A percentile compares a stretch with the other conserved stretches of the same genome.
Conservation (phyloP, 1,284 basidiomycete genomes). For the Ceratobasidium sp. region DNA sequence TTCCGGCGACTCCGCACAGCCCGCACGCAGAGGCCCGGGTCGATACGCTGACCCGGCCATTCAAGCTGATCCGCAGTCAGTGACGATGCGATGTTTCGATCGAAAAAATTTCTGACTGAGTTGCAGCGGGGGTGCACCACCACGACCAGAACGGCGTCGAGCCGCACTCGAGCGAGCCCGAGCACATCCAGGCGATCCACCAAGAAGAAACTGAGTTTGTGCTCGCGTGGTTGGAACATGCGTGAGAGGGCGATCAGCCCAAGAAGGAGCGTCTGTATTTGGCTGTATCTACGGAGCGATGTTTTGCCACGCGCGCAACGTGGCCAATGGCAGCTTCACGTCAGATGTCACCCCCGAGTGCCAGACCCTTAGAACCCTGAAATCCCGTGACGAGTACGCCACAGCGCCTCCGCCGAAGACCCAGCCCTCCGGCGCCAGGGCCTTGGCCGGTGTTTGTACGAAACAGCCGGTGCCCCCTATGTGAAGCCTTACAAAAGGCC, state of each 20-base stretch:
- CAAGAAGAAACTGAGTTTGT: conserved; percentile 87
- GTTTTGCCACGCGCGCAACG: conserved; percentile 43
- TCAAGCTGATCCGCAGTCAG: conserved; percentile 90
- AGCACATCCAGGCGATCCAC: conserved; percentile 86
- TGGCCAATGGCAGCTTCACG: conserved; percentile 20
- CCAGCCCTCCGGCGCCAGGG: conserved; percentile 22
- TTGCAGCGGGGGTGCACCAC: conserved; percentile 85
- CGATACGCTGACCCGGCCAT: conserved; percentile 82
- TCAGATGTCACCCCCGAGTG: conserved; percentile 32
- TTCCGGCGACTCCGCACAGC: conserved; percentile 88
- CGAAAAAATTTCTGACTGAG: background rate
- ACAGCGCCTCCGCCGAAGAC: conserved; percentile 17
- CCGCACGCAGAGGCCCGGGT: conserved; percentile 76
- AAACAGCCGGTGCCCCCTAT: conserved; percentile 45
- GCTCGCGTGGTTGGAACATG: conserved; percentile 76
- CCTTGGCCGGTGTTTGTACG: conserved; percentile 39
- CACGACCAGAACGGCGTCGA: conserved; percentile 90
- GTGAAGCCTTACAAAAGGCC: conserved; percentile 44
- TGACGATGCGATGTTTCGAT: background rate
- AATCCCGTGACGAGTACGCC: conserved; percentile 23
- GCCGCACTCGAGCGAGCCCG: conserved; percentile 77
- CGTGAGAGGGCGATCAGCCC: conserved; percentile 36
- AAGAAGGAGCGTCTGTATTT: conserved; percentile 18
- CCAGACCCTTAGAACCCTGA: conserved; percentile 13
- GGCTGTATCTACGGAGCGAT: conserved; percentile 17